Evolutionary conservation across 140 eudicot species (phyloP).

Genomic region (Erigeron philadelphicus): DNA sequence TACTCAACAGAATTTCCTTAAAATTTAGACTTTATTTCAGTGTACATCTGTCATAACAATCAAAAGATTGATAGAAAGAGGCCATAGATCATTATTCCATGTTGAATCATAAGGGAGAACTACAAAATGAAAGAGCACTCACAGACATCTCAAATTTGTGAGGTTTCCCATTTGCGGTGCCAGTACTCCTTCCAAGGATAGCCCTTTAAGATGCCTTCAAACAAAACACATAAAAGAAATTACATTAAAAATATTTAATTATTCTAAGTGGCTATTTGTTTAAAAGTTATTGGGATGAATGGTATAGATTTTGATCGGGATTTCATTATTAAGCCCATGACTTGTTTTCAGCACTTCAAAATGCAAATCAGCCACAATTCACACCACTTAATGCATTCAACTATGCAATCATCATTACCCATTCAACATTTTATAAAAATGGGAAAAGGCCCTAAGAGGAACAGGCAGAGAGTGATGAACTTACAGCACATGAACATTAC

Average conservation of each 20-base stretch:
- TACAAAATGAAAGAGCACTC: slow-evolving; percentile 37
- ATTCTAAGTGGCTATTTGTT: not conserved
- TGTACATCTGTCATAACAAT: slow-evolving; percentile 3
- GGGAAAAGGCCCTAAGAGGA: slow-evolving; percentile 1
- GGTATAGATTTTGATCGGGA: not conserved
- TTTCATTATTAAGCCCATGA: not conserved
- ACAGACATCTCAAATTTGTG: slow-evolving; percentile 69
- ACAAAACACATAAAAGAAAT: slow-evolving; percentile 9
- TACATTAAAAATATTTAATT: not conserved
- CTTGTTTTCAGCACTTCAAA: not conserved
- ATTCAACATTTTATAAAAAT: not conserved
- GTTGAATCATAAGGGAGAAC: slow-evolving; percentile 3
- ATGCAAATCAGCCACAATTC: too few species aligned
- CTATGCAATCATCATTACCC: not conserved
- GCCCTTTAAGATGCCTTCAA: slow-evolving; percentile 63
- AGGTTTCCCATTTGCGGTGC: slow-evolving; percentile 82
- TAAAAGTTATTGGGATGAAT: not conserved
- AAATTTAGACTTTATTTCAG: not conserved
- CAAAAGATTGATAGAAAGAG: slow-evolving; percentile 5
- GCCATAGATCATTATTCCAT: slow-evolving; percentile 12
- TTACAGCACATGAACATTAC: slow-evolving; percentile 80
- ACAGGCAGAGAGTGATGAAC: slow-evolving; percentile 38
- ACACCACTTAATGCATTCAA: too few species aligned
- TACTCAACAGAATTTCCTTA: slow-evolving; percentile 12
- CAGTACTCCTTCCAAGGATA: slow-evolving; percentile 61